A percentile compares a stretch with the other conserved stretches of the same genome.
Evolutionary conservation across 768 basidiomycete species (phyloP).

Genomic region (Phanerochaete carnosa): DNA sequence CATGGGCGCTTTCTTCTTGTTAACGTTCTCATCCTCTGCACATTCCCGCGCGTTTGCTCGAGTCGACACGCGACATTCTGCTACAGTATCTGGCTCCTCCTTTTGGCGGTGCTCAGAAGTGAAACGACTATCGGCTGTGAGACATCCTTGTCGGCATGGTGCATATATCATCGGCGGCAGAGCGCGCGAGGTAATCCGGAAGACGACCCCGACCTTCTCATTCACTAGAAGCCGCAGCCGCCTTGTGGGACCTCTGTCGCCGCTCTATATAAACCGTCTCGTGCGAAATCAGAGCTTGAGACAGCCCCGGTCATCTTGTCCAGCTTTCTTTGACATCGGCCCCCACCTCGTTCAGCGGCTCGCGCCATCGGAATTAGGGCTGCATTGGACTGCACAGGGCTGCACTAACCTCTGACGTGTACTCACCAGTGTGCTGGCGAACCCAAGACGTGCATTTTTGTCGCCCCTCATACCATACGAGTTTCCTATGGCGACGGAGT

Average conservation of each 20-base stretch:
- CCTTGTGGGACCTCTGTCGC: not conserved
- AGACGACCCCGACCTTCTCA: not conserved
- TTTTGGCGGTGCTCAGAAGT: not conserved
- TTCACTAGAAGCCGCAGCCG: not conserved
- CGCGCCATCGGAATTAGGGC: not conserved
- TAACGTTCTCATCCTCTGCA: not conserved
- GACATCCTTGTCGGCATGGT: not conserved
- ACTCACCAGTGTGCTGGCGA: not conserved
- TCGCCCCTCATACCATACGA: conserved; percentile 2
- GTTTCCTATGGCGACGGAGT: conserved; percentile 17
- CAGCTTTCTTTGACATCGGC: not conserved
- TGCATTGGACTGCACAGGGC: too few relatives aligned
- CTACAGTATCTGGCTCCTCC: not conserved
- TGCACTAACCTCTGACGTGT: not conserved
- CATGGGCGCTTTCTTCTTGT: not conserved
- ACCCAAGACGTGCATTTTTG: not conserved
- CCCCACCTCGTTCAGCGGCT: not conserved
- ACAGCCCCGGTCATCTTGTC: not conserved
- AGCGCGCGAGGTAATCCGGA: not conserved
- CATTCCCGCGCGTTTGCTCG: not conserved
- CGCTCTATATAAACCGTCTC: not conserved
- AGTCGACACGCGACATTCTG: not conserved
- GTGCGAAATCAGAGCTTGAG: not conserved
- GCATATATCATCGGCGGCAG: not conserved
- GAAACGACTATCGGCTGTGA: not conserved